Conservation (phyloP, 2,329 filamentous ascomycete genomes). For the Colletotrichum gloeosporioides region DNA sequence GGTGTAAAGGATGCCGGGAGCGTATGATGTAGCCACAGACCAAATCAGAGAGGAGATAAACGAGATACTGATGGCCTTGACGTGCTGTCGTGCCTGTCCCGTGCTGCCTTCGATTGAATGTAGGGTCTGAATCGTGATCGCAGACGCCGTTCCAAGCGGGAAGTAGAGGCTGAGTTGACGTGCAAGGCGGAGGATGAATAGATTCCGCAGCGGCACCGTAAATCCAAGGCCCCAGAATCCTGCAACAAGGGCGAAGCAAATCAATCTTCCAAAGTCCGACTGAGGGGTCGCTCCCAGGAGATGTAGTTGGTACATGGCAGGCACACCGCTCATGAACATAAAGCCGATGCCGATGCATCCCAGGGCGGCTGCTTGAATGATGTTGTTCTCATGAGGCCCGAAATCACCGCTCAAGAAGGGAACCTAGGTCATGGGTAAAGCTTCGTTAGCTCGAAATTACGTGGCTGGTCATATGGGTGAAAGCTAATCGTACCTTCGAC, state of each 20-base stretch:
- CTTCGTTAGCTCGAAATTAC: neutral
- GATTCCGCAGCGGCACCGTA: neutral
- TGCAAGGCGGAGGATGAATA: neutral
- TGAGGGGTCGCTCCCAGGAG: neutral
- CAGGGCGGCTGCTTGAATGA: neutral
- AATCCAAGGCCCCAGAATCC: neutral
- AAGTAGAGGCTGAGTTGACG: neutral
- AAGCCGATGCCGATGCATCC: constrained; percentile 10
- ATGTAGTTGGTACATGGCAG: constrained; percentile 21
- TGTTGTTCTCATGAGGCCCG: neutral
- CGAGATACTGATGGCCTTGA: neutral
- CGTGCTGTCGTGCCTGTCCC: neutral
- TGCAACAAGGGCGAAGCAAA: neutral
- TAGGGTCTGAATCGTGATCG: neutral
- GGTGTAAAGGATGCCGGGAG: neutral
- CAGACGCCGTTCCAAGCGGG: neutral
- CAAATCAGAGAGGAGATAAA: neutral
- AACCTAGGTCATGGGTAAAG: neutral
- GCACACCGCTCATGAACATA: constrained; percentile 17
- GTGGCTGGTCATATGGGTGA: neutral
- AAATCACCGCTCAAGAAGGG: neutral
- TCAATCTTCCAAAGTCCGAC: neutral
- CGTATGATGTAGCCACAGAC: neutral
- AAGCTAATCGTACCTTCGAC: neutral
- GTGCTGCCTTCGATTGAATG: neutral